Base-by-base conservation (phyloP, 805 yeast species). In the Maudiozyma serrabonitensis region DNA sequence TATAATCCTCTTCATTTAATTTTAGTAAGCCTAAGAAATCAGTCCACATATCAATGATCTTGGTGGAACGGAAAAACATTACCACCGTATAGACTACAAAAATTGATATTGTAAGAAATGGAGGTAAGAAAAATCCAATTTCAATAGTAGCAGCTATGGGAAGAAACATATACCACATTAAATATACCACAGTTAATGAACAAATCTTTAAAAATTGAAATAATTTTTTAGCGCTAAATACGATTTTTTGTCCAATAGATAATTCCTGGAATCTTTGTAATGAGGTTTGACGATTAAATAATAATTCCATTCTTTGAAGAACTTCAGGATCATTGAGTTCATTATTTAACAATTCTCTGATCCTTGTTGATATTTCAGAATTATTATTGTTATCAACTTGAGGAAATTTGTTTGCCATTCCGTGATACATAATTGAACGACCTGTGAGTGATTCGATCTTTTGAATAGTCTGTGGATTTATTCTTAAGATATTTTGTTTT, bases 31-130 rank as follows among this genome's bases (percentile, higher is more conserved):
- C 51, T 18, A 56, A 46, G 45, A 48, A 58, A 12, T 56, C 61
- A n/a, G 52, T 47, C 68, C 67, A 64, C 43, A 57, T 48, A 21
- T 54, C 59, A 55, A 57, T 54, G 8, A 65, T 55, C 16, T 61
- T 67, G 6, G 53, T 46, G 1, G 59, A 57, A 15, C 54, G 52
- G 56, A 61, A 53, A 8, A 60, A 18, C 2, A 60, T 53, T 37
- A 59, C 54, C 5, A 55, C 12, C 3, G 37, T 19, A 31, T 28
- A 28, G 15, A 42, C n/a, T 16, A 26, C 11, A 16, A 42, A 2
- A 6, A 42, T 18, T 5, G 37, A 18, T 11, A 42, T 18, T 15
- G 57, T 32, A 26, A 56, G 50, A 19, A 56, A 23, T 21, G 45
- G 26, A 4, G 62, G 57, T 15, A 63, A 35, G 18, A 60, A 51